A percentile compares a stretch with the other conserved stretches of the same genome.
Conservation (phyloP, 106 monocot species). For the Allium sativum region DNA sequence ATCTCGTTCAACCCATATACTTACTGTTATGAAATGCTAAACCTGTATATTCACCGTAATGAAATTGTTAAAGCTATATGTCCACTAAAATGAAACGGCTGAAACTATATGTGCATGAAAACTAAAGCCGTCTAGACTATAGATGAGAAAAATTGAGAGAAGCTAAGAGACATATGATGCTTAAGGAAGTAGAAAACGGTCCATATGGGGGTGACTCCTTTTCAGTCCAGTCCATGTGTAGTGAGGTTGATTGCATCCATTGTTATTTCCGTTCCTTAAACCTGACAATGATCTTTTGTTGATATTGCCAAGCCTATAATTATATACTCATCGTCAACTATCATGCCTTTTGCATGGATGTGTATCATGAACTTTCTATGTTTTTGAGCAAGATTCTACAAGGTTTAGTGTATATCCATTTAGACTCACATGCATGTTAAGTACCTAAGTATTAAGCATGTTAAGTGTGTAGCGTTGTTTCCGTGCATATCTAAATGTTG, state of each 20-base stretch:
- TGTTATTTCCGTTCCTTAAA: constrained; percentile 71
- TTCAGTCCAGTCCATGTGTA: constrained; percentile 41
- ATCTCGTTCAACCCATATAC: no score
- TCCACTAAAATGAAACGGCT: no score
- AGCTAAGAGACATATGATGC: no score
- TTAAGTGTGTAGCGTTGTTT: no score
- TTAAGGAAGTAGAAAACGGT: constrained; percentile 26
- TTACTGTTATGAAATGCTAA: no score
- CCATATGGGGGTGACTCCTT: constrained; percentile 49
- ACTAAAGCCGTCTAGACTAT: no score
- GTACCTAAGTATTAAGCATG: no score
- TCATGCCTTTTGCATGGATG: constrained; percentile 86
- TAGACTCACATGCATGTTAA: background rate
- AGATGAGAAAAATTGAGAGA: no score
- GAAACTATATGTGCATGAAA: no score
- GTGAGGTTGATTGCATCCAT: constrained; percentile 74
- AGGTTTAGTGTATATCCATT: background rate
- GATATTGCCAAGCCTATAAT: constrained; percentile 82
- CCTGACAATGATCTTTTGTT: constrained; percentile 77
- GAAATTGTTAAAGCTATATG: no score
- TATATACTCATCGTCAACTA: constrained; percentile 82
- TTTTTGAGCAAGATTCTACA: constrained; percentile 34
- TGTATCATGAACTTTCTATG: constrained; percentile 77
- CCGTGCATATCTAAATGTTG: no score
- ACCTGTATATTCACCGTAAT: no score